Conservation (phyloP, 805 yeast genomes). For the Saturnispora mendoncae region DNA sequence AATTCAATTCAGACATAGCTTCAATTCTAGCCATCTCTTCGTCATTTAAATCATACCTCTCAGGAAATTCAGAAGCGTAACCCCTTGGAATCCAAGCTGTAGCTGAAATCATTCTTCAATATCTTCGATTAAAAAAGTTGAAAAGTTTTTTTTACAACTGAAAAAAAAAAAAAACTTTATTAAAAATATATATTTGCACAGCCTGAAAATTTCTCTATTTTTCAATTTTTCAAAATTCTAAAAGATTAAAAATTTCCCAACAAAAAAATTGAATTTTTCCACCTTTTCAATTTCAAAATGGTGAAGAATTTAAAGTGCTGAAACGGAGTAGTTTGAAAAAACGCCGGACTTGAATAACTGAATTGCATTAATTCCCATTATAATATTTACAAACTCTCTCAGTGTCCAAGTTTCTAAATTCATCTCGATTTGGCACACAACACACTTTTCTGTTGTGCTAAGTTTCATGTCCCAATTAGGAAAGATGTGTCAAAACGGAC, state of each 20-base stretch:
- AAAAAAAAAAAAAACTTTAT: conserved; percentile 1
- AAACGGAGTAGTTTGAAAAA: not conserved
- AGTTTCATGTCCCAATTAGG: not conserved
- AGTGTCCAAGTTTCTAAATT: no score
- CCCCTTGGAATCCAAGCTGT: conserved; percentile 96
- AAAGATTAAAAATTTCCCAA: no score
- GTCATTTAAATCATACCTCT: conserved; percentile 78
- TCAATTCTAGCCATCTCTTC: conserved; percentile 88
- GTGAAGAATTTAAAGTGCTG: no score
- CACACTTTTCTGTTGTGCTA: not conserved
- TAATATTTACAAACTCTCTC: no score
- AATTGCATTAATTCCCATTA: no score
- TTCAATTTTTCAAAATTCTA: not conserved
- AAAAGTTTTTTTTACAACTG: not conserved
- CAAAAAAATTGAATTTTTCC: not conserved
- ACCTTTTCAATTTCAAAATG: not conserved
- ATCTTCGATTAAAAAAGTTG: not conserved
- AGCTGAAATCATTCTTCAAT: conserved; percentile 66
- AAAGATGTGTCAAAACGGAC: not conserved
- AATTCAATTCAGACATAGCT: conserved; percentile 73
- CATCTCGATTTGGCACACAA: no score
- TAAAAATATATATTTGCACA: no score
- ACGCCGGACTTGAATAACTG: not conserved
- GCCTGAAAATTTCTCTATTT: conserved; percentile 2
- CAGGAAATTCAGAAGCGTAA: conserved; percentile 86